Conservation (phyloP, 75 land plant genomes). For the Chamaecyparis obtusa region DNA sequence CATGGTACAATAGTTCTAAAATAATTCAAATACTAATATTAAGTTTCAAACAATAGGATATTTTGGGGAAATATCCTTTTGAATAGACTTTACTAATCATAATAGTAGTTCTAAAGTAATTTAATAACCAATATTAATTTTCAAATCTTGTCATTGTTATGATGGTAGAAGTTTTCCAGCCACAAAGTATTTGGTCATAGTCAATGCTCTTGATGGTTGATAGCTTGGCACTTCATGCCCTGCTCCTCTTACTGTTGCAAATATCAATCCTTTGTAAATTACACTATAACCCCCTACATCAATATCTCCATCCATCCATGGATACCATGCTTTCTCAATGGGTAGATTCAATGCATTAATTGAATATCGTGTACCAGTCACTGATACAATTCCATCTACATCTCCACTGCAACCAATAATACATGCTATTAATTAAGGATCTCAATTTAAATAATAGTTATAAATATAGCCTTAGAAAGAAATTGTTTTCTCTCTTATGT, state of each 20-base stretch:
- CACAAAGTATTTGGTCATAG: slow-evolving; percentile 42
- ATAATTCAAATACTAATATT: no score
- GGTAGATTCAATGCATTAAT: slow-evolving; percentile 10
- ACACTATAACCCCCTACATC: slow-evolving; percentile 55
- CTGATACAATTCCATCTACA: slow-evolving; percentile 16
- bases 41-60: no score
- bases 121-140: no score
- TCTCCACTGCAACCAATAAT: slow-evolving; percentile 13
- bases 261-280: slow-evolving; percentile 48
- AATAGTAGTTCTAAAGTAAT: no score
- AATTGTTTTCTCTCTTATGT: not conserved
- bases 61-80: no score
- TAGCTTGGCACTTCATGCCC: slow-evolving; percentile 70
- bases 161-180: slow-evolving; percentile 31
- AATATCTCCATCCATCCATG: slow-evolving; percentile 18
- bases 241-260: slow-evolving; percentile 64
- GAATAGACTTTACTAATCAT: no score
- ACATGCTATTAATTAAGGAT: not conserved
- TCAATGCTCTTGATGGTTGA: slow-evolving; percentile 50
- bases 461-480: not conserved
- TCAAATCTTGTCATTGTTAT: not conserved
- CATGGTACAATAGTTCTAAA: no score
- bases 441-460: not conserved
- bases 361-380: slow-evolving; percentile 20
- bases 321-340: slow-evolving; percentile 13